Base-by-base conservation (phyloP, 345 rosid species). In the Clarkia xantiana region DNA sequence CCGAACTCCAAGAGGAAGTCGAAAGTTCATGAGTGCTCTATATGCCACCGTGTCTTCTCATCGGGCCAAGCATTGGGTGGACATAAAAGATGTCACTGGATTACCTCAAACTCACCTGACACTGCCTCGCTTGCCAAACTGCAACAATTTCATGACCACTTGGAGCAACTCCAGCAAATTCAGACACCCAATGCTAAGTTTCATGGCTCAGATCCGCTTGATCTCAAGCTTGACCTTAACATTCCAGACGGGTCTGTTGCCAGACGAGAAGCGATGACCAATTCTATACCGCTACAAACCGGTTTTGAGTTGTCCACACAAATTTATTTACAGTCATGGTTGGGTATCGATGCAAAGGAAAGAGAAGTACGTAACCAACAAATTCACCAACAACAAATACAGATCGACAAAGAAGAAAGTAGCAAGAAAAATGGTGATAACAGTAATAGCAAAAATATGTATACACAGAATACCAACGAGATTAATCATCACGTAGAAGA, bases 21-120 rank as follows among this genome's bases (percentile, higher is more conserved):
- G 4, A 93, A 87, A 62, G 77, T 79, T 11, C 97, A 93, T 58
- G 94, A 80, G 66, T 93, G 97, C 62, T 87, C 95, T 0, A 87
- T 93, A 18, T 93, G 99, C 49, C 94, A 80, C 45, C 81, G 97
- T 3, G 80, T 82, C 5, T 93, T 87, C 57, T 80, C 95, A 0
- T 84, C 99, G 0, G 97, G 99, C 20, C 99, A 93, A 67, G 97
- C 99, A 1, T 56, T 93, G 36, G 95, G 99, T 1, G 99, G 99
- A 0, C 99, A 93, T 58, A 93, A 93, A 67, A 76, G 99, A 54
- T 93, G 99, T 50, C 99, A 93, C 11, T 93, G 99, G 99, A 68
- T 93, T 60, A 84, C 89, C 19, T 91, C 95, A 3, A 80, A 80
- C 57, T 60, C 78, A 3, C 64, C 76, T 1, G 82, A 83, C 36